A percentile compares a stretch with the other conserved stretches of the same genome.
phyloP scores from a whole-genome alignment of 805 yeast species.

The Saturnispora zaruensis region DNA sequence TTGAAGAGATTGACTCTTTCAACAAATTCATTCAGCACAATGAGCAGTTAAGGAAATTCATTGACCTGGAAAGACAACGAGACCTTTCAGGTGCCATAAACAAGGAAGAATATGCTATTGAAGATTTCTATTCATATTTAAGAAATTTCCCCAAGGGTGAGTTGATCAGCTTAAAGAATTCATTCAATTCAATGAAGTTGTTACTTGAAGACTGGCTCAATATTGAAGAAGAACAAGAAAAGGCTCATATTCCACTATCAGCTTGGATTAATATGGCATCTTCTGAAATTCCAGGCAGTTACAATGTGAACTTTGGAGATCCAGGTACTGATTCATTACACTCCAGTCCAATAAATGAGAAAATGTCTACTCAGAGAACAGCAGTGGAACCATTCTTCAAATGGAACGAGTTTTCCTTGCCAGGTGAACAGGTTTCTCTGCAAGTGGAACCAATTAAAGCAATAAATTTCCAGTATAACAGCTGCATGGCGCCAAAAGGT shows the following conservation, averaged over 20 bases:
- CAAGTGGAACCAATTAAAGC: slow-evolving; percentile 28
- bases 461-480: background rate
- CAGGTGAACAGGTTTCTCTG: slow-evolving; percentile 24
- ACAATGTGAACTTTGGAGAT: background rate
- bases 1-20: slow-evolving; percentile 2
- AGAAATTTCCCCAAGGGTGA: slow-evolving; percentile 10
- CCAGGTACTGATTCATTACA: background rate
- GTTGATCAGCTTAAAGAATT: slow-evolving; percentile 4
- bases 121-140: slow-evolving; percentile 13
- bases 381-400: slow-evolving; percentile 1
- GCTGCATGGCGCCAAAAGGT: slow-evolving; percentile 26
- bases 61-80: slow-evolving; percentile 7
- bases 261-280: slow-evolving; percentile 7
- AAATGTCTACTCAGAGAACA: background rate
- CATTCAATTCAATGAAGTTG: slow-evolving; percentile 3
- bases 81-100: background rate
- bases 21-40: background rate
- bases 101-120: slow-evolving; percentile 8
- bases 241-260: background rate
- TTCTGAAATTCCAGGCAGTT: background rate
- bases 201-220: slow-evolving; percentile 8
- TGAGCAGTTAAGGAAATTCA: slow-evolving; percentile 5
- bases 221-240: slow-evolving; percentile 4
- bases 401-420: slow-evolving; percentile 4
- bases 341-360: background rate